These are phyloP conservation scores for Hymenoscyphus linearis DNA, from an alignment of 2,329 filamentous ascomycete genomes.

Conservation along the genomic window DNA sequence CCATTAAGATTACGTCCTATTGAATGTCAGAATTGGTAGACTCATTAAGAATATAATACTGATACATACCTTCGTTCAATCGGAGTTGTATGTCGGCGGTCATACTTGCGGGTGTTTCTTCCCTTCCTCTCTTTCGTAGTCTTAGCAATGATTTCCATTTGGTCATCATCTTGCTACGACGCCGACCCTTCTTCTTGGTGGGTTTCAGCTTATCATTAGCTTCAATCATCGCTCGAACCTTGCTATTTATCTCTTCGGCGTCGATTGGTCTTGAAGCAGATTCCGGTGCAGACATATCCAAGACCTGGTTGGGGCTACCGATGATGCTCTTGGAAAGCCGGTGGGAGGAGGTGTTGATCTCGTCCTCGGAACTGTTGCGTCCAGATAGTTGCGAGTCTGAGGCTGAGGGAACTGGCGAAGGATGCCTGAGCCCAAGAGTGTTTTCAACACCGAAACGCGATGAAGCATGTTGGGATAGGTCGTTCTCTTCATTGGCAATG, in stretches of 20 bases:
- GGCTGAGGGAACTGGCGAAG: slow-evolving; percentile 14
- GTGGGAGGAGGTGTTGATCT: background rate
- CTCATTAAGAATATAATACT: background rate
- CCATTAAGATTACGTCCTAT: slow-evolving; percentile 20
- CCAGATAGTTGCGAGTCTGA: slow-evolving; percentile 9
- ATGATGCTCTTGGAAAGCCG: slow-evolving; percentile 5
- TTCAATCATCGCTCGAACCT: slow-evolving; percentile 17
- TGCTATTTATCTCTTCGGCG: slow-evolving; percentile 12
- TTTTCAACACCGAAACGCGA: slow-evolving; percentile 18
- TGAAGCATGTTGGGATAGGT: slow-evolving; percentile 14
- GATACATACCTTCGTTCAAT: slow-evolving; percentile 21
- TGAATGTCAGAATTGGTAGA: background rate
- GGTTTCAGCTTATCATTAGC: slow-evolving; percentile 16
- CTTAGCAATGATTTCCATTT: no score
- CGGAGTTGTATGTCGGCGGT: slow-evolving; percentile 15
- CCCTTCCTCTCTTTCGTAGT: slow-evolving; percentile 9
- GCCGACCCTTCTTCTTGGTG: slow-evolving; percentile 19
- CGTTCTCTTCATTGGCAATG: slow-evolving; percentile 10
- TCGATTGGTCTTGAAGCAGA: background rate
- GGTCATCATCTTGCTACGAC: slow-evolving; percentile 18
- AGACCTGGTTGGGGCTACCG: slow-evolving; percentile 5
- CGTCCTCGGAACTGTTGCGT: slow-evolving; percentile 4
- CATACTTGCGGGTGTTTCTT: slow-evolving; percentile 2
- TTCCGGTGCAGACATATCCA: background rate
- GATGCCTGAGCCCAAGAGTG: slow-evolving; percentile 17